These are phyloP conservation scores for Crassisporium funariophilum DNA, from an alignment of 768 basidiomycete genomes.

Conservation along the genomic window DNA sequence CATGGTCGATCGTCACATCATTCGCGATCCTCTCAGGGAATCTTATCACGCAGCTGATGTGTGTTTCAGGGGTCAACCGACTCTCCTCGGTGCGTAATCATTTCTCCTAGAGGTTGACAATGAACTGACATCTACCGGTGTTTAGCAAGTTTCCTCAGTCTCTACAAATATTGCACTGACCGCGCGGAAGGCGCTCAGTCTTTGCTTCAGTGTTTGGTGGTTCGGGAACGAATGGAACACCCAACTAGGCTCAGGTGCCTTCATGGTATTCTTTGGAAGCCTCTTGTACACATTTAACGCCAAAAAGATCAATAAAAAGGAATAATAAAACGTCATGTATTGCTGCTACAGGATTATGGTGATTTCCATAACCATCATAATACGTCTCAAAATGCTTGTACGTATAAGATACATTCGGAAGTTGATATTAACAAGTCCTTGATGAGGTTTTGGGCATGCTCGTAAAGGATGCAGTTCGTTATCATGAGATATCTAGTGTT, in stretches of 20 bases:
- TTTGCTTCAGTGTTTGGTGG: slow-evolving; percentile 85
- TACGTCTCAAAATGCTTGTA: too few species aligned
- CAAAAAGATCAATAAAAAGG: slow-evolving; percentile 23
- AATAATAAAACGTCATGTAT: slow-evolving; percentile 3
- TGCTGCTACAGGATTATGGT: background rate
- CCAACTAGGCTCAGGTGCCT: slow-evolving; percentile 65
- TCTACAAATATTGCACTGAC: slow-evolving; percentile 83
- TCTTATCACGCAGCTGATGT: slow-evolving; percentile 74
- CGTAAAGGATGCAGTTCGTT: background rate
- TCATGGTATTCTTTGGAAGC: slow-evolving; percentile 74
- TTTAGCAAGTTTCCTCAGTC: slow-evolving; percentile 72
- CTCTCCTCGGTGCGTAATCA: slow-evolving; percentile 69
- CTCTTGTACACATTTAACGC: slow-evolving; percentile 52
- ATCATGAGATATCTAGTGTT: background rate
- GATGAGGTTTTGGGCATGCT: too few species aligned
- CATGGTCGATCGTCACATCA: slow-evolving; percentile 39
- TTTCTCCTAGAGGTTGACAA: background rate
- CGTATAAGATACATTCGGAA: too few species aligned
- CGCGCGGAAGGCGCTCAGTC: slow-evolving; percentile 75
- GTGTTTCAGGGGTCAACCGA: slow-evolving; percentile 81
- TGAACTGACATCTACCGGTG: background rate
- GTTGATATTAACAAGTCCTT: too few species aligned
- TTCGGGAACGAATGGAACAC: slow-evolving; percentile 74
- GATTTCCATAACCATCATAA: background rate
- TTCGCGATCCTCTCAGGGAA: slow-evolving; percentile 64